Evolutionary conservation across 768 basidiomycete genomes (phyloP), one percentile per base, ranked within the genome.

Genomic region (Cystofilobasidium macerans): DNA sequence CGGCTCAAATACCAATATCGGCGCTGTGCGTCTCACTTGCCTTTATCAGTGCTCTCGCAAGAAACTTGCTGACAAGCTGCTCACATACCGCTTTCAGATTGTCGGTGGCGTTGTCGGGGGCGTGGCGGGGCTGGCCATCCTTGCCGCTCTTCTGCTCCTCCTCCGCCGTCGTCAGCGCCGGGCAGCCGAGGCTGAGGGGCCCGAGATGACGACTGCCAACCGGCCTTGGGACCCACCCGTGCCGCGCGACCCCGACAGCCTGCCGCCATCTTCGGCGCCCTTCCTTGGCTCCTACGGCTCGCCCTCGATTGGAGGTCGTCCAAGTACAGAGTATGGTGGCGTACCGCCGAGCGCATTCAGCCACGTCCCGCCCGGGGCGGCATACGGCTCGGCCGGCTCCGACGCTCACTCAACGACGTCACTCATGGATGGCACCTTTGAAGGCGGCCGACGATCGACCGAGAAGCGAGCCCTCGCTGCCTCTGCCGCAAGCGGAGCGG

Each of bases 81-180:
- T 3, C 26, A 24, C 5, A 38, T 57, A 36, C 64, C 43, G 72
- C 72, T 32, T 72, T 73, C 0, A 75, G 48, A 51, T 76, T 51
- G 75, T 71, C 32, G 75, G 75, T 32, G 74, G 73, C 45, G 75
- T 75, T n/a, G 68, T 76, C 7, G 75, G 75, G 14, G 75, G 75
- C 38, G 61, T 76, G 5, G 73, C 65, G 11, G 74, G 69, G 54
- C 64, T 73, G 0, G 68, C 72, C 1, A 38, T 72, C 24, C 62
- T 75, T 18, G 69, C 67, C 26, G 63, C 61, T 0, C 67, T 76
- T 11, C 40, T 73, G 28, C 71, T 71, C 69, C 74, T 74, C 71
- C 71, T 73, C 65, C 68, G 69, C 59, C 64, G 71, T 43, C 69
- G 66, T 24, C 62, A 69, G 40, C 70, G 69, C 35, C 63, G 69